Base-by-base conservation (phyloP, 805 yeast species). In the Naumovozyma dairenensis region DNA sequence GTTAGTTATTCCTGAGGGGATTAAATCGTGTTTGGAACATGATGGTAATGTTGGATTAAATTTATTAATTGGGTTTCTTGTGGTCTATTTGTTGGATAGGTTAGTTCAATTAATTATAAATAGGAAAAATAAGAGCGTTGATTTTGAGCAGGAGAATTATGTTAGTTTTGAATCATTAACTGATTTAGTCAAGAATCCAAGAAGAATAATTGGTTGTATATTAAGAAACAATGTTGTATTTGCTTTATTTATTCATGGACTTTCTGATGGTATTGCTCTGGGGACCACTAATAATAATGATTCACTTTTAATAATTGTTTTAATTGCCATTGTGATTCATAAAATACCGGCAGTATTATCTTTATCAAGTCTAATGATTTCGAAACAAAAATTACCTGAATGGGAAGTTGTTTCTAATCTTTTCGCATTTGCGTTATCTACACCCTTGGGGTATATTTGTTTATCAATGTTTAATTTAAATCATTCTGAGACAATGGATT, bases 291-390 rank as follows among this genome's bases (percentile, higher is more conserved):
- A 65, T 3, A 46, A 62, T 25, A 59, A 61, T 31, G 58, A 53
- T 6, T 51, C 65, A 3, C 46, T 63, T 32, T 57, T 57, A 32
- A 31, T 63, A 30, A 50, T 73, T 16, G 67, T 77, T 32, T 61
- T 74, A 17, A 36, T 73, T n/a, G 73, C 78, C 15, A 71, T 78
- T 16, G 63, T 74, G 18, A 57, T 75, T 13, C 84, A 78, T 53
- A 78, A 77, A 46, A 51, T 77, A 6, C 85, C 85, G 0, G 76
- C 83, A 0, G 66, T 77, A 1, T 67, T 77, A 43, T 77, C 82
- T 18, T 57, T 78, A 28, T 53, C 71, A 9, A 64, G 78, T 12
- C 49, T 77, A 6, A 59, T 77, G 48, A 43, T 55, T 4, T 47
- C 72, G 3, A 59, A 57, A 34, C 66, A 66, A 32, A 60, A 63